phyloP scores from a whole-genome alignment of 164 flowering plant species.

The Dillenia suffruticosa region DNA sequence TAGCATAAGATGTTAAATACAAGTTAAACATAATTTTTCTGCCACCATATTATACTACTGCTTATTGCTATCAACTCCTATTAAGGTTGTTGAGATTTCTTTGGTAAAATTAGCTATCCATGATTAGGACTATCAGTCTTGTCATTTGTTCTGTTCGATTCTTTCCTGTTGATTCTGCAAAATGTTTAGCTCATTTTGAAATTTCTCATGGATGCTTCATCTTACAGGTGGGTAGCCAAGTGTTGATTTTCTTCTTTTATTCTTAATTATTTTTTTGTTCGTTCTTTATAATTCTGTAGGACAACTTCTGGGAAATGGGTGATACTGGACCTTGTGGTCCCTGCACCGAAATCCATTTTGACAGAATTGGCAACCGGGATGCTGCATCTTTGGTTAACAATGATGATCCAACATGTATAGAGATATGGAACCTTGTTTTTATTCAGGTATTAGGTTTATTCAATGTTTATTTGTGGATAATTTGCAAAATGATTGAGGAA shows the following conservation, averaged over 20 bases:
- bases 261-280: not conserved
- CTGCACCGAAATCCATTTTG: slow-evolving; percentile 94
- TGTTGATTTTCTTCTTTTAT: not conserved
- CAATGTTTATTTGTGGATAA: too few species aligned
- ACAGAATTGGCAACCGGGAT: slow-evolving; percentile 84
- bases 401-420: slow-evolving; percentile 97
- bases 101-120: too few species aligned
- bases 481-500: too few species aligned
- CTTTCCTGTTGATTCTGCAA: too few species aligned
- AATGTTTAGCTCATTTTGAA: too few species aligned
- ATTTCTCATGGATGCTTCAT: not conserved
- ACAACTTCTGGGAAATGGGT: slow-evolving; percentile 99
- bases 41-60: too few species aligned
- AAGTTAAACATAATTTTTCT: too few species aligned
- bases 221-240: not conserved
- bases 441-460: slow-evolving; percentile 62
- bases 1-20: too few species aligned
- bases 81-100: too few species aligned
- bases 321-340: slow-evolving; percentile 99
- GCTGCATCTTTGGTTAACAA: slow-evolving; percentile 84
- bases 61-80: too few species aligned
- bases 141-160: too few species aligned
- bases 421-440: slow-evolving; percentile 97
- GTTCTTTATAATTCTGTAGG: slow-evolving; percentile 33
- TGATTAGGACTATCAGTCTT: too few species aligned